Percentiles rank a stretch among this genome's conserved stretches.
These are phyloP conservation scores for Rhodofomes roseus DNA, from an alignment of 1,284 basidiomycete species.

Conservation along the genomic window DNA sequence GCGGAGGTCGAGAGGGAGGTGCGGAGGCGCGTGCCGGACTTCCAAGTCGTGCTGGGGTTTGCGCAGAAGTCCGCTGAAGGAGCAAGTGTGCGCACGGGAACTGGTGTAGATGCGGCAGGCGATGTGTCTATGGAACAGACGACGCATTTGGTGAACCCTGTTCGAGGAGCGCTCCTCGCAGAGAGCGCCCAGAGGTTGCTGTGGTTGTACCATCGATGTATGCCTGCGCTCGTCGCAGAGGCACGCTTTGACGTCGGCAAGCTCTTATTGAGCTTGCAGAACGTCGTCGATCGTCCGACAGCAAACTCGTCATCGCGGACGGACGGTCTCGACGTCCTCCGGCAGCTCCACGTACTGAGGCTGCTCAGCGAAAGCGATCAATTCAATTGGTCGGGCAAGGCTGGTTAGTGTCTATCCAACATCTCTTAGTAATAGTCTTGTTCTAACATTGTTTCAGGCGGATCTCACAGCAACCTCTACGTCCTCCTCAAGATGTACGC, in stretches of 20 bases:
- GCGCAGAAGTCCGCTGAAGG: constrained; percentile 44
- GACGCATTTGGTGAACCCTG: constrained; percentile 24
- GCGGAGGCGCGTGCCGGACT: constrained; percentile 77
- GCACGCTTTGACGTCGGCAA: constrained; percentile 85
- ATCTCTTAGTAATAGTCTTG: background rate
- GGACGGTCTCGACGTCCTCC: constrained; percentile 53
- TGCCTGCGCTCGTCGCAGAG: constrained; percentile 75
- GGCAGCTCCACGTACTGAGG: constrained; percentile 78
- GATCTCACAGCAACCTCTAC: constrained; percentile 54
- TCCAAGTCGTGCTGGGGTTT: constrained; percentile 79
- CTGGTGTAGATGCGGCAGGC: background rate
- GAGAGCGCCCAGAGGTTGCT: constrained; percentile 80
- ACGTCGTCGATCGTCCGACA: constrained; percentile 7
- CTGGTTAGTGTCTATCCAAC: constrained; percentile 37
- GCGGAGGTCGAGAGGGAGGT: constrained; percentile 73
- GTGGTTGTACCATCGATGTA: constrained; percentile 77
- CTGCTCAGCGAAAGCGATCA: constrained; percentile 71
- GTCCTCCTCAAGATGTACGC: constrained; percentile 66
- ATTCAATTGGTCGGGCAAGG: constrained; percentile 75
- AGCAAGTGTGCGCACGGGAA: background rate
- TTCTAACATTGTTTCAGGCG: constrained; percentile 22
- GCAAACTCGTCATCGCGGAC: background rate
- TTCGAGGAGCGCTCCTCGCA: constrained; percentile 56
- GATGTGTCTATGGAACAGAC: background rate
- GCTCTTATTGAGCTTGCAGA: constrained; percentile 55